Percentiles rank a stretch among this genome's conserved stretches.
phyloP scores from a whole-genome alignment of 1,284 basidiomycete genomes.

The Ganoderma sinense region DNA sequence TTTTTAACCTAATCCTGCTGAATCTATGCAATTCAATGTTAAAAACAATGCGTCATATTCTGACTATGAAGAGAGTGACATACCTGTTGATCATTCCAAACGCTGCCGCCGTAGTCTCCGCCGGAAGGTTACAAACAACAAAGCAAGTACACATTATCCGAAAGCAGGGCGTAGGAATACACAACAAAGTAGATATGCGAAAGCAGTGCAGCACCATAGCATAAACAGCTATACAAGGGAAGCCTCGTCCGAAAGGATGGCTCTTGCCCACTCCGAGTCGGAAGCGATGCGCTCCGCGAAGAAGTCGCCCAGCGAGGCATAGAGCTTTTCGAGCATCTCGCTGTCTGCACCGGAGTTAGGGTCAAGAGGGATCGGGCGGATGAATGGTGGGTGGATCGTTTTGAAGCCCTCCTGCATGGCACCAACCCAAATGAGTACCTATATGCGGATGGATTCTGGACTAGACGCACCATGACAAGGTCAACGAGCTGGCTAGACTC shows the following conservation, averaged over 20 bases:
- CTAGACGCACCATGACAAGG: constrained; percentile 62
- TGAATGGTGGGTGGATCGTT: constrained; percentile 61
- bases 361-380: constrained; percentile 64
- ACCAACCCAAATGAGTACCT: neutral
- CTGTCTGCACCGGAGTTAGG: constrained; percentile 54
- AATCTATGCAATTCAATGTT: neutral
- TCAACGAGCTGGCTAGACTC: constrained; percentile 56
- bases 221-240: constrained; percentile 5
- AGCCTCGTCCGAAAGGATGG: constrained; percentile 51
- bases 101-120: neutral
- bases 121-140: neutral
- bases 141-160: constrained; percentile 21
- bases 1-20: neutral
- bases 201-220: constrained; percentile 8
- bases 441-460: neutral
- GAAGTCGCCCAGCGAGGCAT: constrained; percentile 63
- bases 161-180: constrained; percentile 26
- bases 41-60: neutral
- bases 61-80: neutral
- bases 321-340: constrained; percentile 53
- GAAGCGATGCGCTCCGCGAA: constrained; percentile 63
- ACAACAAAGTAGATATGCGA: constrained; percentile 12
- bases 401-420: constrained; percentile 57
- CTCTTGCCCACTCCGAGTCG: constrained; percentile 68
- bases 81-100: neutral